A percentile compares a stretch with the other conserved stretches of the same genome.
Conservation (phyloP, 139 green algal species). For the Chlorella sorokiniana region DNA sequence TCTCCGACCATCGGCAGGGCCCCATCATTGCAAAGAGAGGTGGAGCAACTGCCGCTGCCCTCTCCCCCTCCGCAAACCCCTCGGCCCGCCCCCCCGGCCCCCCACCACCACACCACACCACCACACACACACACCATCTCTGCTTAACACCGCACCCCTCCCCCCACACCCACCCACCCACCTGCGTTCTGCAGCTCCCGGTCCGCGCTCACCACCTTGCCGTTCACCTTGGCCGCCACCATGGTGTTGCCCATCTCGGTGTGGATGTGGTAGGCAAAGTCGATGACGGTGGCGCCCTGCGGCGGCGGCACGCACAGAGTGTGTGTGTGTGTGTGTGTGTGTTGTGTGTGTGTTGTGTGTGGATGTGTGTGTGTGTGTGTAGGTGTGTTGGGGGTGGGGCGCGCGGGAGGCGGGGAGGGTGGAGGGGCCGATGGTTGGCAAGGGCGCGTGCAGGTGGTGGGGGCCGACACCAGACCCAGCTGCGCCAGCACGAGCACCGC, state of each 20-base stretch:
- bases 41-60: not conserved
- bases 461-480: no score
- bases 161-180: not conserved
- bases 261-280: conserved; percentile 93
- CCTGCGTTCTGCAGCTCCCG: conserved; percentile 71
- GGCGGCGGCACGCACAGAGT: not conserved
- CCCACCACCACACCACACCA: not conserved
- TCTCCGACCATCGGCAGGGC: no score
- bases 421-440: no score
- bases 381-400: no score
- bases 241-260: conserved; percentile 84
- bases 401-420: no score
- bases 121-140: no score
- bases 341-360: not conserved
- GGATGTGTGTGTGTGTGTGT: no score
- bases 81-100: not conserved
- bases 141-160: not conserved
- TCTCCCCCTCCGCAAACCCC: no score
- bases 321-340: not conserved
- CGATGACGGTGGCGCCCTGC: conserved; percentile 82
- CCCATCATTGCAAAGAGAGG: not conserved
- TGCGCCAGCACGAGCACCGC: no score
- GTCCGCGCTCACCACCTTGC: conserved; percentile 56
- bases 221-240: conserved; percentile 81
- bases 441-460: no score